Evolutionary conservation across 345 rosid species (phyloP).

Genomic region (Reutealis trisperma): DNA sequence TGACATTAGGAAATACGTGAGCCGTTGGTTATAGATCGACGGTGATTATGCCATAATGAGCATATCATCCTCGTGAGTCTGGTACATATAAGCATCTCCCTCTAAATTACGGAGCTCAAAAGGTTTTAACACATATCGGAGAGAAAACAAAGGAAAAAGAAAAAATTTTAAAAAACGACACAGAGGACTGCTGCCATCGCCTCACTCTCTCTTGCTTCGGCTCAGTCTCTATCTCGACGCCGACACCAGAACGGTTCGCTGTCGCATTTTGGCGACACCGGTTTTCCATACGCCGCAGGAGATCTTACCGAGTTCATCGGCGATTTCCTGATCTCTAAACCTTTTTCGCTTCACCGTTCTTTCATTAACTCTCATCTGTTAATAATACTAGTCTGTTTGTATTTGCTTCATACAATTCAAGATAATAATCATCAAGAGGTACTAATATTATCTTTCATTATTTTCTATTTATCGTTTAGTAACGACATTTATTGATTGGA

Average conservation of each 20-base stretch:
- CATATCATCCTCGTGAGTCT: neutral
- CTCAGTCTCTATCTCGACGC: conserved; percentile 14
- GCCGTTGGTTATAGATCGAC: neutral
- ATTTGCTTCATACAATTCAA: neutral
- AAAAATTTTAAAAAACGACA: conserved; percentile 20
- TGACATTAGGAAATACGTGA: neutral
- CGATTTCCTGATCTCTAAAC: conserved; percentile 6
- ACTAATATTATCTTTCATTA: neutral
- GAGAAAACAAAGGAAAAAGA: neutral
- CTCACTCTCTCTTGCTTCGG: conserved; percentile 1
- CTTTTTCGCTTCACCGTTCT: neutral
- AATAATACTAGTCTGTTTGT: too few species aligned
- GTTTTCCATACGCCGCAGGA: neutral
- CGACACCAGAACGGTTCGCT: conserved; percentile 22
- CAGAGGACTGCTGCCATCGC: neutral
- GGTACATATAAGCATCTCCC: neutral
- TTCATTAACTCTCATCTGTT: neutral
- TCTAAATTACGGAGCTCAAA: neutral
- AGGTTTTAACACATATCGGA: conserved; percentile 3
- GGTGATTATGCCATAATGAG: neutral
- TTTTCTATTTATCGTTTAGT: neutral
- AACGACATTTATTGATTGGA: neutral
- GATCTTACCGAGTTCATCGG: neutral
- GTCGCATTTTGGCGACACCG: conserved; percentile 1
- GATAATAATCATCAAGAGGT: conserved; percentile 11